Evolutionary conservation across 2,329 filamentous ascomycete genomes (phyloP), one percentile per base, ranked within the genome.

Genomic region (Phoma sp.): DNA sequence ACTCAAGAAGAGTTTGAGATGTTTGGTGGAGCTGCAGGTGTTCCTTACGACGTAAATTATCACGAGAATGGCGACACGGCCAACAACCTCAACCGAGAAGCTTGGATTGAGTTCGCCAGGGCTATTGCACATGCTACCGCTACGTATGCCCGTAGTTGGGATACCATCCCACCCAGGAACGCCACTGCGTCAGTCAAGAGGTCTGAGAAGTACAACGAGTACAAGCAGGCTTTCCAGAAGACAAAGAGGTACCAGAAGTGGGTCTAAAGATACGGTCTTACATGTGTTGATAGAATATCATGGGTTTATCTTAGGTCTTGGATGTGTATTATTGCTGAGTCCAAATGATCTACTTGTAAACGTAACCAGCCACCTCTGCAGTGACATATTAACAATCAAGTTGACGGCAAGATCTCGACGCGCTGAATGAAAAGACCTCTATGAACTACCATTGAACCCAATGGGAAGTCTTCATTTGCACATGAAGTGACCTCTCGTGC

Each of bases 21-120:
- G 75, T 94, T 92, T 71, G 90, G 90, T n/a, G 90, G 90, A 33
- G 78, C 81, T 57, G 87, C 85, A 1, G 89, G 81, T 19, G 74
- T 79, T n/a, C 73, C 78, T 31, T 85, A 81, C 61, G 84, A 87
- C 63, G 69, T 73, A 17, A 84, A 85, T 70, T 87, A 87, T 70
- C 84, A 87, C 64, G 72, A 75, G 33, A 75, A 75, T 2, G 78
- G 79, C 7, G 84, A 87, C 60, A 80, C 80, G 47, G 70, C 83
- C 32, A 77, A 74, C 47, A 87, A 87, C 67, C 67, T 86, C 39
- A 81, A 82, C 61, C 72, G 77, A 37, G 77, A 79, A 8, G 82
- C 83, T 13, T 85, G 83, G 76, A 76, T 82, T 54, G 72, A 81
- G 58, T 85, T 85, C 66, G 78, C 80, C 6, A 79, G 82, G 71